Evolutionary conservation across 306 rosid species (phyloP).

Genomic region (Carpinus viminea): DNA sequence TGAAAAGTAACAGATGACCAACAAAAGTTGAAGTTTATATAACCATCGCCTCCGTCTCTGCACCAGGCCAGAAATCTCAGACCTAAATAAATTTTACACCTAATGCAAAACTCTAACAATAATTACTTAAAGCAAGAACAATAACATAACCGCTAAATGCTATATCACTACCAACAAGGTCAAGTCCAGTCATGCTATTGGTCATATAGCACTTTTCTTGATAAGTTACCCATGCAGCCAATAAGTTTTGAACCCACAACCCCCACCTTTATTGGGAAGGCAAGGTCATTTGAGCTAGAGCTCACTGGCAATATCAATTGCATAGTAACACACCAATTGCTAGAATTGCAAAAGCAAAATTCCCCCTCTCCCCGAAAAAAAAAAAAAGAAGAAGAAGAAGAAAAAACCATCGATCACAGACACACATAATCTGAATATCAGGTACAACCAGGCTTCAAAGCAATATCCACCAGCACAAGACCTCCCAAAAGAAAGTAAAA

Average conservation of each 20-base stretch:
- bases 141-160: neutral
- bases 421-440: neutral
- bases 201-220: neutral
- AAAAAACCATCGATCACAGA: too few species aligned
- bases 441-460: too few species aligned
- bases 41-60: neutral
- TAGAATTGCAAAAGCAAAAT: neutral
- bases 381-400: too few species aligned
- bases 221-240: neutral
- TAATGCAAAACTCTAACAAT: neutral
- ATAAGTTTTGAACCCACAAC: neutral
- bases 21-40: neutral
- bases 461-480: neutral
- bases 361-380: too few species aligned
- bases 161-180: neutral
- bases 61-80: neutral
- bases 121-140: neutral
- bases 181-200: neutral
- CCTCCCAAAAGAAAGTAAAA: neutral
- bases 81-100: neutral
- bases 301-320: neutral
- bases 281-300: neutral
- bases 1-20: neutral
- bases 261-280: neutral
- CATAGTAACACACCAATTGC: neutral